Percentiles rank a stretch among this genome's conserved stretches.
These are phyloP conservation scores for Yamadazyma conglobata DNA, from an alignment of 1,139 yeast genomes.

Conservation along the genomic window DNA sequence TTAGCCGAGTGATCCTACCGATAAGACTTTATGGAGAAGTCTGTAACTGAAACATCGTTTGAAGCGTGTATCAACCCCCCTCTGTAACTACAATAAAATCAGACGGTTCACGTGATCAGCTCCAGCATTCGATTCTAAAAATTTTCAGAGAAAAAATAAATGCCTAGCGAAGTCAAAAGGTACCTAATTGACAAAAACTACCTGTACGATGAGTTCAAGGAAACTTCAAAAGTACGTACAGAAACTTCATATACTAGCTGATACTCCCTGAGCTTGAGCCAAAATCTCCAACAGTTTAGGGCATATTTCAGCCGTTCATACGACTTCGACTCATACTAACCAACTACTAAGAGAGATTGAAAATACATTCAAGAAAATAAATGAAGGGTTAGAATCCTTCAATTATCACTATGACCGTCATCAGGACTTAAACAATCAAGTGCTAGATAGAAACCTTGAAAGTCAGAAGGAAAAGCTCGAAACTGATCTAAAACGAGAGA, in stretches of 20 bases:
- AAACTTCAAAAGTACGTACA: constrained; percentile 51
- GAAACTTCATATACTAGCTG: too few species aligned
- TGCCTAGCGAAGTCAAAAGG: background rate
- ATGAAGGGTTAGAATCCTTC: constrained; percentile 88
- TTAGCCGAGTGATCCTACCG: too few species aligned
- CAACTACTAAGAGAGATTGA: constrained; percentile 64
- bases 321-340: constrained; percentile 22
- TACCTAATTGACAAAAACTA: constrained; percentile 1
- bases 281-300: background rate
- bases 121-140: constrained; percentile 3
- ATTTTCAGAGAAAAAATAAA: constrained; percentile 9
- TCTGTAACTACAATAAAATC: too few species aligned
- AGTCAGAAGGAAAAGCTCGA: constrained; percentile 95
- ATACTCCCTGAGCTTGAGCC: too few species aligned
- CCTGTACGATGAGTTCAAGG: constrained; percentile 25
- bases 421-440: constrained; percentile 35
- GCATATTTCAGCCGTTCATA: background rate
- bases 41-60: too few species aligned
- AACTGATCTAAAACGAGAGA: constrained; percentile 89
- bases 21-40: too few species aligned
- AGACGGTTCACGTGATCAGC: constrained; percentile 1
- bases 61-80: too few species aligned
- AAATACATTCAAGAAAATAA: constrained; percentile 89
- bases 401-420: constrained; percentile 46
- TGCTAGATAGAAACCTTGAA: constrained; percentile 69